Conservation (phyloP, 805 yeast genomes). For the Candida ipomoeae region DNA sequence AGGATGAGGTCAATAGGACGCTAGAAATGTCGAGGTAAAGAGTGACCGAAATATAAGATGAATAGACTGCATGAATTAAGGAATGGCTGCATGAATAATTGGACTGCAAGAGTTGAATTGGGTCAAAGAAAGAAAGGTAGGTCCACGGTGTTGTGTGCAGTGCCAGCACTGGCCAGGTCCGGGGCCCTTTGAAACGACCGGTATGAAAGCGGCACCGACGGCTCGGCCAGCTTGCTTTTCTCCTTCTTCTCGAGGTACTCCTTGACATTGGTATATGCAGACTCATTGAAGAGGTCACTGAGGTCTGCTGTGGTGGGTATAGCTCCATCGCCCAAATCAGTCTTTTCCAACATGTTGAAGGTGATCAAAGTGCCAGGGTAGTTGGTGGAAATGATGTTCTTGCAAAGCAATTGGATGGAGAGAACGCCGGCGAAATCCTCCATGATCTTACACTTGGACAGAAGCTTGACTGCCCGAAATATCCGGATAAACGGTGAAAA, state of each 20-base stretch:
- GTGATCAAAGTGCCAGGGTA: conserved; percentile 38
- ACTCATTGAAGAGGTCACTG: conserved; percentile 26
- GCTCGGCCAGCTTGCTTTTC: neutral
- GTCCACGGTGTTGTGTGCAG: conserved; percentile 27
- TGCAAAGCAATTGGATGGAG: conserved; percentile 37
- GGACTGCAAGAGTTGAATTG: too few species aligned
- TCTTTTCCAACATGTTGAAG: conserved; percentile 36
- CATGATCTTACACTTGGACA: conserved; percentile 37
- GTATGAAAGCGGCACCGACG: conserved; percentile 8
- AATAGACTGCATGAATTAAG: neutral
- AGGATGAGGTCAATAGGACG: too few species aligned
- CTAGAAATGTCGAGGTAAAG: neutral
- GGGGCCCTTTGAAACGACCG: conserved; percentile 7
- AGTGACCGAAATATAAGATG: neutral
- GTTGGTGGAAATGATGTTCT: conserved; percentile 22
- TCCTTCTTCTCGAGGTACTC: conserved; percentile 3
- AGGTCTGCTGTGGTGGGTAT: conserved; percentile 12
- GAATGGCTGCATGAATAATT: neutral
- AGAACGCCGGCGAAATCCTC: conserved; percentile 35
- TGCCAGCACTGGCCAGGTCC: neutral
- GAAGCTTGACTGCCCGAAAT: conserved; percentile 33
- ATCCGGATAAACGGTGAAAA: conserved; percentile 33
- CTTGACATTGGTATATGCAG: conserved; percentile 21
- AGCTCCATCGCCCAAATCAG: conserved; percentile 14
- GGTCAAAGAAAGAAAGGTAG: conserved; percentile 38